Evolutionary conservation across 1,139 yeast species (phyloP), one percentile per base, ranked within the genome.

Genomic region (Taiozyma sp.): DNA sequence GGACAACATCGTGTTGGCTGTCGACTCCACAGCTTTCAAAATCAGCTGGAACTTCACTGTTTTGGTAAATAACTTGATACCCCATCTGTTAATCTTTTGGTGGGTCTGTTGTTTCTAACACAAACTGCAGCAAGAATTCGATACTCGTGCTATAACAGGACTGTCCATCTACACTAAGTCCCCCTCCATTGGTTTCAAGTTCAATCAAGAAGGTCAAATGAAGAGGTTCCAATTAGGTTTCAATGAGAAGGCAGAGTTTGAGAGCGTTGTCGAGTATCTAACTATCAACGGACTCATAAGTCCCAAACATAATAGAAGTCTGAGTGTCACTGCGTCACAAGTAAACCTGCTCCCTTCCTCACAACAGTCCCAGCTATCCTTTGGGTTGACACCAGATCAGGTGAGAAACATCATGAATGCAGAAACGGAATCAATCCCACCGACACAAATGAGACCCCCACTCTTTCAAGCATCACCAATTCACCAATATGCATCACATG

Each of bases 181-280:
- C 1, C 63, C 64, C 0, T 54, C 63, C 2, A 49, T 61, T 10
- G 63, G 64, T 3, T 57, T 60, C 51, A 59, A 54, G 40, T 45
- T 28, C 10, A 14, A 23, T 2, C 39, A 34, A 8, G 30, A 38
- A 30, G 24, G 24, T 4, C n/a, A 16, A 2, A 13, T 24, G 4
- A 50, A 44, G 12, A 42, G 58, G 16, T 60, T 61, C 42, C 64
- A 61, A 43, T 43, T 61, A 13, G 51, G 55, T 29, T 54, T 61
- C 16, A 34, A 41, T n/a, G 43, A 43, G 1, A 28, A 12, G 19
- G 13, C 5, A 5, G 41, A 38, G 23, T 38, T 38, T 38, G 44
- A 41, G 14, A 27, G 44, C 19, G 30, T 44, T 44, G 19, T 14
- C 22, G 27, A 32, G n/a, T 14, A 47, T 22, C 12, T 44, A 47